These are phyloP conservation scores for Cercophora newfieldiana DNA, from an alignment of 495 filamentous ascomycete species.

Conservation along the genomic window DNA sequence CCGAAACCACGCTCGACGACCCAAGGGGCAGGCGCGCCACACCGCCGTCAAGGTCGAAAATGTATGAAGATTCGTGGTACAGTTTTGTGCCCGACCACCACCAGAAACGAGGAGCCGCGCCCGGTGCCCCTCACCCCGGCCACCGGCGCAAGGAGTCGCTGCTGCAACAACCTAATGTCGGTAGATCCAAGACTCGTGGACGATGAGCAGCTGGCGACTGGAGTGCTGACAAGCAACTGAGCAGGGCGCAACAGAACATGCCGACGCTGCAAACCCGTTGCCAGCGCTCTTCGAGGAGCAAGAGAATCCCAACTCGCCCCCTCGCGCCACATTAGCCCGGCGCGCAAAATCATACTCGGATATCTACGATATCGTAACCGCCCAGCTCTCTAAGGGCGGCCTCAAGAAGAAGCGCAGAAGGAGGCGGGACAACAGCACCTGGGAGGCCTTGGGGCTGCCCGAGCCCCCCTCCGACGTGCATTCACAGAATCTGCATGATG, in stretches of 20 bases:
- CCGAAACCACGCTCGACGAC: not conserved
- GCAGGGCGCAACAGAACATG: conserved; percentile 41
- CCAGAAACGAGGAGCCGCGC: conserved; percentile 41
- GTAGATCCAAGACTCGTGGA: conserved; percentile 12
- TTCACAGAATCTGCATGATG: conserved; percentile 61
- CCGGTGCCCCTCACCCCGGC: conserved; percentile 38
- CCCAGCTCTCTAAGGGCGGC: conserved; percentile 50
- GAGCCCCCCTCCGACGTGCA: conserved; percentile 60
- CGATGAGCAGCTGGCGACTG: not conserved
- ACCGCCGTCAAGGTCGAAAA: conserved; percentile 30
- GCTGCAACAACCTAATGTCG: conserved; percentile 68
- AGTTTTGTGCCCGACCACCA: conserved; percentile 59
- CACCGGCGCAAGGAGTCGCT: conserved; percentile 64
- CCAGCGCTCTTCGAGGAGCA: conserved; percentile 53
- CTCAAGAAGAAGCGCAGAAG: conserved; percentile 41
- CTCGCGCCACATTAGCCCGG: conserved; percentile 59
- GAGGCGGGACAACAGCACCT: conserved; percentile 36
- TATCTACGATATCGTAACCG: conserved; percentile 64
- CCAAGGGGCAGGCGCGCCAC: not conserved
- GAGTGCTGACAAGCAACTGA: conserved; percentile 7
- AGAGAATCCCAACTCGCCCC: conserved; percentile 53
- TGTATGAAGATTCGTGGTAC: conserved; percentile 80
- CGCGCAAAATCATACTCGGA: conserved; percentile 77
- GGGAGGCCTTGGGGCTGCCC: conserved; percentile 45
- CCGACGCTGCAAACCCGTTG: conserved; percentile 40